A percentile compares a stretch with the other conserved stretches of the same genome.
These are phyloP conservation scores for Paramecium sexaurelia DNA, from an alignment of 73 alveolate species.

Conservation along the genomic window DNA sequence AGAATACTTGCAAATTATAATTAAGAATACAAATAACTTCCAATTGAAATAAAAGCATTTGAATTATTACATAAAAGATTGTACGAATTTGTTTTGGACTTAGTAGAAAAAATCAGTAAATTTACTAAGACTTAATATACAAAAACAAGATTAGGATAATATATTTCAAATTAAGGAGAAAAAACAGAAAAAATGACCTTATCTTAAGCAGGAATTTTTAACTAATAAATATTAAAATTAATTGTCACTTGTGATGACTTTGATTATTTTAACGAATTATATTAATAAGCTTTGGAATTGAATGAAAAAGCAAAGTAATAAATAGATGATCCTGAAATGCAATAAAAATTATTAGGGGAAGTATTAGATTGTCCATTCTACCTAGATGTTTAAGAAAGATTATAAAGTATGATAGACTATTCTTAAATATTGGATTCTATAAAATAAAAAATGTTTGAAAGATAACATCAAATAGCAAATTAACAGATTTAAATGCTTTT, in stretches of 20 bases:
- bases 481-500: background rate
- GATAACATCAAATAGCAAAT: background rate
- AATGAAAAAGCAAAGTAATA: slow-evolving; percentile 8
- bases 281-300: slow-evolving; percentile 3
- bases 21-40: background rate
- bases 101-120: background rate
- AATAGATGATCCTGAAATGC: slow-evolving; percentile 6
- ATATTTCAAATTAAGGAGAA: slow-evolving; percentile 21
- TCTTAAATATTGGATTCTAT: background rate
- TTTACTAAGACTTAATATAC: slow-evolving; percentile 18
- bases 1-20: background rate
- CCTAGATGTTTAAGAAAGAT: slow-evolving; percentile 10
- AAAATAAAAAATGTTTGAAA: background rate
- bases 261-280: slow-evolving; percentile 19
- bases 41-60: slow-evolving; percentile 14
- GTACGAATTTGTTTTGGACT: background rate
- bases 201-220: background rate
- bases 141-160: slow-evolving; percentile 24
- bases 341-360: slow-evolving; percentile 7
- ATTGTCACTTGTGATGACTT: slow-evolving; percentile 43
- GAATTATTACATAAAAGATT: slow-evolving; percentile 31
- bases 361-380: slow-evolving; percentile 49
- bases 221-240: background rate
- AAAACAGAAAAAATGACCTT: slow-evolving; percentile 37
- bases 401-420: slow-evolving; percentile 48